Base-by-base conservation (phyloP, 2,329 filamentous ascomycete species). In the Alternaria rosae region DNA sequence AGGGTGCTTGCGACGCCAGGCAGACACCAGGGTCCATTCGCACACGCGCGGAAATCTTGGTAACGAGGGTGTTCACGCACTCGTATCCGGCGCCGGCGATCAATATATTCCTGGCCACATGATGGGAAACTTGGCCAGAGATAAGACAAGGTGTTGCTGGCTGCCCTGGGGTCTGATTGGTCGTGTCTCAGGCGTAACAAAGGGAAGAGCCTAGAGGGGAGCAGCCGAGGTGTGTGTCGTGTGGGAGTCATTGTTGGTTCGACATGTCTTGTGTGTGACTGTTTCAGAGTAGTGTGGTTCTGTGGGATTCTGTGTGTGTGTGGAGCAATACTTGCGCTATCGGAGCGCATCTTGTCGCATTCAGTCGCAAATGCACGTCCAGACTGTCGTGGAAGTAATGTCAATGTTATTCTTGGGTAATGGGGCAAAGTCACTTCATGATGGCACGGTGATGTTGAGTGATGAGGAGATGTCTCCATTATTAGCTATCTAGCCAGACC, bases 71-170 rank as follows among this genome's bases (percentile, higher is more conserved):
- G 52, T 65, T 63, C 48, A 45, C 55, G 35, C 25, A 45, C 35
- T 32, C 60, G 57, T 60, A 51, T 61, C 57, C 57, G 57, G 57
- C 42, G 43, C 42, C 23, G 54, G 43, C 57, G 57, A 65, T 66
- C 59, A 44, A 58, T 59, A 52, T 57, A 55, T 57, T 54, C 64
- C 63, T 62, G 67, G 59, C 61, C 62, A 69, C 65, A 64, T 68
- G 67, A 69, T 61, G 55, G n/a, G 28, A 15, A 44, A 44, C 59
- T 48, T 56, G 48, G 47, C 47, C 48, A 21, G 57, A 57, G 47
- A 63, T 56, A 56, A 51, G 61, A 52, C 48, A 28, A 59, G 50
- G 51, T 51, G 48, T 57, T 51, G 47, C 30, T 35, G 30, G 17
- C 20, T 51, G 47, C 25, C 41, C 21, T 41, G 32, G n/a, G 15